Evolutionary conservation across 1,284 basidiomycete species (phyloP).

Genomic region (Trichosporon asahii): DNA sequence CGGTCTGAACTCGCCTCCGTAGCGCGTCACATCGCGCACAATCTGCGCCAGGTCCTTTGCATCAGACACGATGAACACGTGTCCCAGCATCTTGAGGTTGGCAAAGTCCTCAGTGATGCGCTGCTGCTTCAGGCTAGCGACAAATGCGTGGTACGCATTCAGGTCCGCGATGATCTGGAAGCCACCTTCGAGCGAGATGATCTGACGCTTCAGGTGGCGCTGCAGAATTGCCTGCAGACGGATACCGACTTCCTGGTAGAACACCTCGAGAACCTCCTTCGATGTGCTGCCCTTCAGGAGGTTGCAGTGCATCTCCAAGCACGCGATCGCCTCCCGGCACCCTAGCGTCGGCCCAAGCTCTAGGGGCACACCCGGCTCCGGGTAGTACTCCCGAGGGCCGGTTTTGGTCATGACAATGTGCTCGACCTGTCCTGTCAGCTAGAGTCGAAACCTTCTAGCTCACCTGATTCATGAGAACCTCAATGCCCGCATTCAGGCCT

Average conservation of each 20-base stretch:
- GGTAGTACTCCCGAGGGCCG: conserved; percentile 83
- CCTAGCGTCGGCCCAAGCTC: conserved; percentile 81
- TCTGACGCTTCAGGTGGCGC: conserved; percentile 94
- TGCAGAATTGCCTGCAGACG: conserved; percentile 85
- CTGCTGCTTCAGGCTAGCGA: conserved; percentile 67
- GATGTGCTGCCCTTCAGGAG: conserved; percentile 88
- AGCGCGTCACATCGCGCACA: conserved; percentile 86
- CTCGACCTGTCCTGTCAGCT: conserved; percentile 66
- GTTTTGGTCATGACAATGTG: conserved; percentile 83
- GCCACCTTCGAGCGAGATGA: conserved; percentile 87
- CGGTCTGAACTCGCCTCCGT: conserved; percentile 85
- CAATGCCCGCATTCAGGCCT: conserved; percentile 90
- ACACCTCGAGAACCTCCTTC: conserved; percentile 93
- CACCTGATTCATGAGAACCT: conserved; percentile 92
- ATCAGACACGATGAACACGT: conserved; percentile 79
- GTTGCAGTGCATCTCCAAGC: conserved; percentile 83
- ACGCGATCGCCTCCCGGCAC: conserved; percentile 78
- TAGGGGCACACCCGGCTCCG: conserved; percentile 67
- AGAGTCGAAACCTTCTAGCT: conserved; percentile 21
- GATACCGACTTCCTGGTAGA: conserved; percentile 94
- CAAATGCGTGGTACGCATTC: conserved; percentile 86
- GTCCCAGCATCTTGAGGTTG: conserved; percentile 91
- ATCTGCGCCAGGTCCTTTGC: conserved; percentile 93
- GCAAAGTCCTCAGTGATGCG: conserved; percentile 79
- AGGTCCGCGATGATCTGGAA: conserved; percentile 95